Base-by-base conservation (phyloP, 2,329 filamentous ascomycete species). In the Chaetomium sp. region DNA sequence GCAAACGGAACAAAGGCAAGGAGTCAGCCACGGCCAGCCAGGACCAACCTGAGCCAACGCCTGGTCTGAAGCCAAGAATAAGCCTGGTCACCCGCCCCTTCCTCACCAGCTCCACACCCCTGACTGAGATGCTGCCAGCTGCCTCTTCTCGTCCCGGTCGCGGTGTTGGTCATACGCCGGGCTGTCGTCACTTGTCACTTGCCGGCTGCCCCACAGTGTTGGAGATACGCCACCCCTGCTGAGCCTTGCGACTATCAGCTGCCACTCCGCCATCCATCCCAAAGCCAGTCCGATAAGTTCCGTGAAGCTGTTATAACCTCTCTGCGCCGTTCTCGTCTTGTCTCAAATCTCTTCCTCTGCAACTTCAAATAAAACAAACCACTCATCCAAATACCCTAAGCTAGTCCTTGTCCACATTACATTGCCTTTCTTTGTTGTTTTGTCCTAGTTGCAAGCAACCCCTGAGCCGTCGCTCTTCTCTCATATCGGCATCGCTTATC, bases 401-500 rank as follows among this genome's bases (percentile, higher is more conserved):
- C 23, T 12, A 25, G 19, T 51, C n/a, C 9, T 23, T 12, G n/a
- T 38, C 16, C 47, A 50, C 31, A n/a, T n/a, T n/a, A 7, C n/a
- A 23, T n/a, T 23, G 19, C 16, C 9, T 38, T 60, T 38, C 21
- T 59, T 59, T 55, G 51, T 65, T 16, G 25, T 50, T 35, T 57
- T 53, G 9, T 25, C 45, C n/a, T n/a, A 33, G 3, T 31, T 53
- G 60, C 23, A 54, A 57, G 31, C 19, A 6, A 66, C 53, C 33
- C 50, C 57, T 60, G 64, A 35, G 42, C 29, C 29, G 25, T 42
- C n/a, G 27, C 38, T 13, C 47, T 66, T 60, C 29, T 54, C 53
- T 66, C 64, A 66, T 65, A 27, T 29, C 60, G 53, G 57, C 45
- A 12, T 21, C 45, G 13, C 64, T 63, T 66, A 66, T 63, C 64